Base-by-base conservation (phyloP, 306 rosid species). In the Styphnolobium japonicum region DNA sequence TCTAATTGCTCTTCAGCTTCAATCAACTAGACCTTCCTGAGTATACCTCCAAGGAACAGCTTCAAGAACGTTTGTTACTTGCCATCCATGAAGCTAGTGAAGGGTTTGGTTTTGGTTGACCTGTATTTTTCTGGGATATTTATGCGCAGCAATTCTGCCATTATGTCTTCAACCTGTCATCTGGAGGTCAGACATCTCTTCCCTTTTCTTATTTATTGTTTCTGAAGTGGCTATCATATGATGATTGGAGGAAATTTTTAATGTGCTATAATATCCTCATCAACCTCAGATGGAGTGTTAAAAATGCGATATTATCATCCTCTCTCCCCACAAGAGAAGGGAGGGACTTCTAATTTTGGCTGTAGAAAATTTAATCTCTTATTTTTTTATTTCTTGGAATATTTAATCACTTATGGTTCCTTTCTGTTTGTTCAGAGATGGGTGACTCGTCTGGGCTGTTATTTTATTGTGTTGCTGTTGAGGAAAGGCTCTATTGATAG, bases 11-110 rank as follows among this genome's bases (percentile, higher is more conserved):
- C 57, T 62, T 68, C 92, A 96, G 99, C 90, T 96, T 96, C 85
- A 96, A 96, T 89, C 99, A 96, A 83, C 88, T 96, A 56, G 99
- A 96, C 76, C 97, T 96, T 83, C 99, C 99, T 0, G 99, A 96
- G 88, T 93, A 96, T 80, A 87, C 97, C 42, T 87, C 94, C 8
- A 93, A 90, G 86, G 98, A 96, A 62, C 97, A 96, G 84, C 98
- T 96, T 82, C 94, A 89, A 80, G 98, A 96, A 79, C 96, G 99
- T 14, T 75, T 96, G 89, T 82, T 96, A 75, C 99, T 96, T 66
- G 99, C 99, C 80, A 93, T 93, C 70, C 99, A 96, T 49, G 99
- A 96, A 80, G 99, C 86, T 36, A 96, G 97, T 62, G 99, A 96
- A 91, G 99, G 99, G 75, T 96, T 96, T 68, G 99, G 99, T 76